These are phyloP conservation scores for Paraleonurus japonicus DNA, from an alignment of 257 asterid genomes.

Conservation along the genomic window DNA sequence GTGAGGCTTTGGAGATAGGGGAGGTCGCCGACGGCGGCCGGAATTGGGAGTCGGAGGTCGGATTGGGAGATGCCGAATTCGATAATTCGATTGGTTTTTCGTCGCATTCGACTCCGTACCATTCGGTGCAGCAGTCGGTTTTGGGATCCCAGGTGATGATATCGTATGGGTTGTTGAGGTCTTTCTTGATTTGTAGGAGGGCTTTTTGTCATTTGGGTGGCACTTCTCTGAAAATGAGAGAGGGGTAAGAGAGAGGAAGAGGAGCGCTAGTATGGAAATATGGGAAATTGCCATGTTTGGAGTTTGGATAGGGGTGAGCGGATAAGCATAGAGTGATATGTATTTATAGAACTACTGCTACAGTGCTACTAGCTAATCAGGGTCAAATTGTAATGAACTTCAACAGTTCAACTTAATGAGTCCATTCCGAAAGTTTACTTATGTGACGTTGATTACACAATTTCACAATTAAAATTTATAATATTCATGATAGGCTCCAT, in stretches of 20 bases:
- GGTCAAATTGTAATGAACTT: no score
- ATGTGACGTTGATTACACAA: no score
- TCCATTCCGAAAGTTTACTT: no score
- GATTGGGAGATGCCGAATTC: constrained; percentile 29
- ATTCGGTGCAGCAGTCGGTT: no score
- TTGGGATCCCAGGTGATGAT: neutral
- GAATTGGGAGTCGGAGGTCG: constrained; percentile 52
- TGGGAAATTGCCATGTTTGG: neutral
- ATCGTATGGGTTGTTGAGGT: constrained; percentile 43
- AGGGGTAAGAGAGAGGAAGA: neutral
- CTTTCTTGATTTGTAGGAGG: constrained; percentile 54
- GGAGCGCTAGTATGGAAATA: neutral
- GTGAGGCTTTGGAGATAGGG: constrained; percentile 27
- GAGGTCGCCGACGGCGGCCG: constrained; percentile 47
- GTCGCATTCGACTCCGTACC: constrained; percentile 31
- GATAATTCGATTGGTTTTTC: constrained; percentile 42
- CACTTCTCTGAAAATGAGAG: constrained; percentile 38
- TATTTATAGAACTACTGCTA: no score
- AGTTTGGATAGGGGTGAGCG: no score
- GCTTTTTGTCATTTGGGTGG: no score
- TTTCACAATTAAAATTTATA: no score
- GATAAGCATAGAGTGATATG: no score
- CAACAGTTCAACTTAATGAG: no score
- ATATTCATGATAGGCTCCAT: no score
- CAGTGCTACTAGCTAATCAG: no score